Conservation (phyloP, 2,329 filamentous ascomycete genomes). For the Alternaria angustiovoidea region DNA sequence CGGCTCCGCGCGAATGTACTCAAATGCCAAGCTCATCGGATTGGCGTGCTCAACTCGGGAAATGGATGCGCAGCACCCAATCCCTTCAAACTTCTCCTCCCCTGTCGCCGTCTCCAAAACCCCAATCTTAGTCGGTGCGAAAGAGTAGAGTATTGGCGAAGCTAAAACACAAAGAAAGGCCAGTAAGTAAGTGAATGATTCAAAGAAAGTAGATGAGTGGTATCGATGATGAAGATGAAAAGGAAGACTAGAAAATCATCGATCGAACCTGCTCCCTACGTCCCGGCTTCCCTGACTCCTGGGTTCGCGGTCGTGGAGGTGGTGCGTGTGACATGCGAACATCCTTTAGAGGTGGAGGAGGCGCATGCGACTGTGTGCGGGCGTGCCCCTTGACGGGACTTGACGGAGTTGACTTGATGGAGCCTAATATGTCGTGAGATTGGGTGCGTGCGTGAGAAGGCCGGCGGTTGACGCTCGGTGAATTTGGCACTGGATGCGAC, state of each 20-base stretch:
- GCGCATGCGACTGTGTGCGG: constrained; percentile 43
- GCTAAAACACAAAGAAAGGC: constrained; percentile 36
- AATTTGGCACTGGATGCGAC: constrained; percentile 23
- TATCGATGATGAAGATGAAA: constrained; percentile 35
- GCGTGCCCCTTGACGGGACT: constrained; percentile 45
- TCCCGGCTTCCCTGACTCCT: constrained; percentile 32
- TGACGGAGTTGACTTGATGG: constrained; percentile 34
- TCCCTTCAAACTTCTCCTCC: constrained; percentile 12
- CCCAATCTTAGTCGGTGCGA: constrained; percentile 32
- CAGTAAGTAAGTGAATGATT: constrained; percentile 37
- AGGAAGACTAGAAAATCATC: constrained; percentile 50
- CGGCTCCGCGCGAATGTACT: background rate
- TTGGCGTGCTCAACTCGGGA: background rate
- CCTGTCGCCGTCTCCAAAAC: constrained; percentile 23
- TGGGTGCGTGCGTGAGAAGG: constrained; percentile 41
- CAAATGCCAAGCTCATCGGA: constrained; percentile 3
- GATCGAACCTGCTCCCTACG: constrained; percentile 53
- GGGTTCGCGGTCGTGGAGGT: constrained; percentile 41
- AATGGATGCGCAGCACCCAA: constrained; percentile 31
- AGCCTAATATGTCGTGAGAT: constrained; percentile 35
- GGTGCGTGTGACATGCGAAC: constrained; percentile 35
- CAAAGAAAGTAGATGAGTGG: constrained; percentile 24
- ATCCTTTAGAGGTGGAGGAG: constrained; percentile 43
- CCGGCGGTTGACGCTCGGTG: constrained; percentile 19
- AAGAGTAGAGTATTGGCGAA: constrained; percentile 28